Percentiles rank a stretch among this genome's conserved stretches.
Evolutionary conservation across 495 filamentous ascomycete species (phyloP).

Genomic region (Talaromyces thailandensis): DNA sequence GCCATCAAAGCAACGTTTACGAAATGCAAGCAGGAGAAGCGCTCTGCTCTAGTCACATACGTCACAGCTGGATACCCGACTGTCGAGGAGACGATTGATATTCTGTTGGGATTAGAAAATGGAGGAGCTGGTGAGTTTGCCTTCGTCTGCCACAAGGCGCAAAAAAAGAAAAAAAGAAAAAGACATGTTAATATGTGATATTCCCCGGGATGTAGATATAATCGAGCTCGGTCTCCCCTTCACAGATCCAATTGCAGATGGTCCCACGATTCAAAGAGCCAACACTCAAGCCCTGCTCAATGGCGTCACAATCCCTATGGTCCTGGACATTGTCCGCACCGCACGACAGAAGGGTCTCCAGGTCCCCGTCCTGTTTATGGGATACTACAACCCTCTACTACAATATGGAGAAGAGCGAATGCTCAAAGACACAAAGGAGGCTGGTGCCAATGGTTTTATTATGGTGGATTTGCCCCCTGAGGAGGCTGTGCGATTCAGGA

Average conservation of each 20-base stretch:
- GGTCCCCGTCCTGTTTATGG: conserved; percentile 88
- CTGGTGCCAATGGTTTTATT: conserved; percentile 94
- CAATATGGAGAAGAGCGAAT: conserved; percentile 88
- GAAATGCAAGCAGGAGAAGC: conserved; percentile 66
- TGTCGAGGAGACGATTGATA: conserved; percentile 68
- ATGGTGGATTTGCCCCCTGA: conserved; percentile 95
- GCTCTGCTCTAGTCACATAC: conserved; percentile 81
- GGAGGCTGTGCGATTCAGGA: conserved; percentile 87
- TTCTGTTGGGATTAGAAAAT: conserved; percentile 82
- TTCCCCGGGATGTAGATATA: conserved; percentile 18
- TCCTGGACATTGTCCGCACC: conserved; percentile 69
- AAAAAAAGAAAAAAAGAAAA: no score
- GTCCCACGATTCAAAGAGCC: conserved; percentile 85
- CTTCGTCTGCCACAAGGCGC: neutral
- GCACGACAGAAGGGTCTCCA: conserved; percentile 67
- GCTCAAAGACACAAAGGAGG: conserved; percentile 73
- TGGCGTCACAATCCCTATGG: conserved; percentile 71
- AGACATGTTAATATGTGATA: no score
- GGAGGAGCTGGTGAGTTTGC: conserved; percentile 74
- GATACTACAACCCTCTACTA: conserved; percentile 95
- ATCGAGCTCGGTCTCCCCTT: conserved; percentile 69
- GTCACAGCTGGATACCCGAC: conserved; percentile 91
- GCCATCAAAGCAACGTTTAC: conserved; percentile 78
- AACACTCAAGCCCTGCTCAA: conserved; percentile 85
- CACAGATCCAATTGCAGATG: conserved; percentile 95